Percentiles rank a stretch among this genome's conserved stretches.
phyloP scores from a whole-genome alignment of 306 rosid species.

The Casuarina cunninghamiana region DNA sequence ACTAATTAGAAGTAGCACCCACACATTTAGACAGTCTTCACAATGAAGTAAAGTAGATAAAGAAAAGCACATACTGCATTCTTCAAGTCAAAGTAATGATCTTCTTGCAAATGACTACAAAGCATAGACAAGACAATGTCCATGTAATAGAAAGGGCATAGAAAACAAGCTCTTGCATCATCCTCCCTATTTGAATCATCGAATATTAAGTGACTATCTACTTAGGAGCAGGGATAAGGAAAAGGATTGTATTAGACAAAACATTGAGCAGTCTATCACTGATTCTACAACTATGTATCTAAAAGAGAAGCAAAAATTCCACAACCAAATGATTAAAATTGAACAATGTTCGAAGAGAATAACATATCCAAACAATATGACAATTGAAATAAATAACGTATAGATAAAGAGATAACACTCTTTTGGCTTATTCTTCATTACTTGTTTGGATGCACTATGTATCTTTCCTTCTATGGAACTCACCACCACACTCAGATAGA shows the following conservation, averaged over 20 bases:
- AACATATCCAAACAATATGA: background rate
- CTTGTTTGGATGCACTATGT: background rate
- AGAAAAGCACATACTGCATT: constrained; percentile 56
- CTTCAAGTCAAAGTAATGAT: constrained; percentile 73
- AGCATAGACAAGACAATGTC: constrained; percentile 62
- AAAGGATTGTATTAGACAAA: constrained; percentile 1
- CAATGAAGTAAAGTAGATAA: background rate
- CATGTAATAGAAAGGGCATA: constrained; percentile 85
- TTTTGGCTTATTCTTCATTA: background rate
- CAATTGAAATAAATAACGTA: background rate
- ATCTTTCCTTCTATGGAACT: background rate
- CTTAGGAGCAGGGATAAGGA: background rate
- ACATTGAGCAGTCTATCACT: background rate
- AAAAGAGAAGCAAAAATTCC: background rate
- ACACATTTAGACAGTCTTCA: background rate
- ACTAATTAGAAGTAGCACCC: constrained; percentile 6
- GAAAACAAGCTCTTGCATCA: constrained; percentile 51
- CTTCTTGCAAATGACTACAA: constrained; percentile 75
- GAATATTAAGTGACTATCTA: constrained; percentile 43
- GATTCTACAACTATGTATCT: background rate
- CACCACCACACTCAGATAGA: background rate
- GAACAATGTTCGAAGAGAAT: background rate
- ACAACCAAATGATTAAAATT: background rate
- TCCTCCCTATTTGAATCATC: constrained; percentile 66
- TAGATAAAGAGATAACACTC: background rate